Evolutionary conservation across 176 grass and related monocot species (phyloP), one percentile per base, ranked within the genome.

Genomic region (Dendrocalamus sinicus): DNA sequence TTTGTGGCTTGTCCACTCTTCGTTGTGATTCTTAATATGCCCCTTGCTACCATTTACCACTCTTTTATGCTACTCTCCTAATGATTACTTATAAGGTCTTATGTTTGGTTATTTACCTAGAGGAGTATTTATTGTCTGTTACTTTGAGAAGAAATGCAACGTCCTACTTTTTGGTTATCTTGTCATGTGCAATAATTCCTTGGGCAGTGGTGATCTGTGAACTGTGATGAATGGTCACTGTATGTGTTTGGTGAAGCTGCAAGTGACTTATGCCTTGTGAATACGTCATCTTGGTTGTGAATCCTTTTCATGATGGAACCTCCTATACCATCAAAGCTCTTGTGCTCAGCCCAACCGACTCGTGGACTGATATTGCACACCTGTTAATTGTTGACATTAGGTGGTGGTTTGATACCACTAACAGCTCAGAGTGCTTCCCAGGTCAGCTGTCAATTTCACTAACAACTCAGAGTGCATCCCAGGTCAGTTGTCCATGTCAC

Each of bases 11-110:
- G 41, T 70, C 32, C 3, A 22, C 75, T 15, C 20, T 41, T 12
- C 53, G 7, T 70, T 83, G 72, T 88, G 79, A 77, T 88, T 83
- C 52, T 72, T 84, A 61, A 78, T 48, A 65, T 72, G 73, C 81
- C 22, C 32, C 60, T 22, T 72, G 22, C 74, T 88, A 51, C 48
- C 73, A 78, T 70, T 88, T 84, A 35, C 81, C 60, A 8, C 61
- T 79, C 45, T 26, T 13, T 26, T 78, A 79, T 20, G 40, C 64
- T 62, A 88, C 53, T 88, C 53, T 88, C 40, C 55, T 88, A 50
- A 22, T 84, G 78, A 88, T 32, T 83, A 78, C 80, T 63, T 72
- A 40, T 37, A 77, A 65, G 73, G 81, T 83, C 53, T 53, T 83
- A 80, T 84, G 66, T 84, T 54, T 84, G 73, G 52, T 78, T 77